Conservation (phyloP, 768 basidiomycete genomes). For the Hygrocybe coccinea region DNA sequence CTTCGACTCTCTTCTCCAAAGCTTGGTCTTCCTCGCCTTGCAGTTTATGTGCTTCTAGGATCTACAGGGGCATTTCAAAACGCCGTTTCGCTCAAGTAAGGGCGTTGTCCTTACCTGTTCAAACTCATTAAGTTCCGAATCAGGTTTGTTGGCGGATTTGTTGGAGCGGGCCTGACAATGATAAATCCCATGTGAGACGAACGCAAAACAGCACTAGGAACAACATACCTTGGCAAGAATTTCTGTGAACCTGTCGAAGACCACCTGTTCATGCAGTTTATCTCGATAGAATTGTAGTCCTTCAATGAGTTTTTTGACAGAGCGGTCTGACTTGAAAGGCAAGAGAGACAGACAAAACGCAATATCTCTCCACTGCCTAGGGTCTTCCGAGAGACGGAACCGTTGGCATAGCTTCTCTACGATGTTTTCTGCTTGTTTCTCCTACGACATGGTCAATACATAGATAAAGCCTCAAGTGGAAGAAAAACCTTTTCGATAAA, state of each 20-base stretch:
- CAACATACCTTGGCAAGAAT: slow-evolving; percentile 77
- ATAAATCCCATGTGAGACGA: neutral
- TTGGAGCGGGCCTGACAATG: slow-evolving; percentile 68
- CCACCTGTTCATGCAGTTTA: slow-evolving; percentile 84
- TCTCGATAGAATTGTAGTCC: slow-evolving; percentile 90
- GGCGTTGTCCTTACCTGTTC: slow-evolving; percentile 53
- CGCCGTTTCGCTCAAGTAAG: neutral
- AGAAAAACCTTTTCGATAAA: slow-evolving; percentile 86
- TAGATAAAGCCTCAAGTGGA: neutral
- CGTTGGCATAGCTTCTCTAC: slow-evolving; percentile 97
- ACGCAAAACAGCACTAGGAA: neutral
- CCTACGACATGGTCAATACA: slow-evolving; percentile 42
- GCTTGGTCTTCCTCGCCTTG: slow-evolving; percentile 93
- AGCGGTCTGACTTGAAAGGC: slow-evolving; percentile 95
- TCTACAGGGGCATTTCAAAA: slow-evolving; percentile 40
- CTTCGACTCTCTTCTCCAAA: slow-evolving; percentile 78
- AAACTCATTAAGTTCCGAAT: slow-evolving; percentile 91
- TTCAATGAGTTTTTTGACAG: slow-evolving; percentile 94
- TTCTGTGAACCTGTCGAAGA: slow-evolving; percentile 79
- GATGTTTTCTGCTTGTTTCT: slow-evolving; percentile 96
- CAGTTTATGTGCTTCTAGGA: slow-evolving; percentile 72
- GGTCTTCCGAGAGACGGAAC: slow-evolving; percentile 81
- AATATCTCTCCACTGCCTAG: slow-evolving; percentile 96
- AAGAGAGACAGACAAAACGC: slow-evolving; percentile 91
- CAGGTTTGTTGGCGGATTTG: slow-evolving; percentile 89